A percentile compares a stretch with the other conserved stretches of the same genome.
These are phyloP conservation scores for Pelargonium nanum DNA, from an alignment of 345 rosid species.

Conservation along the genomic window DNA sequence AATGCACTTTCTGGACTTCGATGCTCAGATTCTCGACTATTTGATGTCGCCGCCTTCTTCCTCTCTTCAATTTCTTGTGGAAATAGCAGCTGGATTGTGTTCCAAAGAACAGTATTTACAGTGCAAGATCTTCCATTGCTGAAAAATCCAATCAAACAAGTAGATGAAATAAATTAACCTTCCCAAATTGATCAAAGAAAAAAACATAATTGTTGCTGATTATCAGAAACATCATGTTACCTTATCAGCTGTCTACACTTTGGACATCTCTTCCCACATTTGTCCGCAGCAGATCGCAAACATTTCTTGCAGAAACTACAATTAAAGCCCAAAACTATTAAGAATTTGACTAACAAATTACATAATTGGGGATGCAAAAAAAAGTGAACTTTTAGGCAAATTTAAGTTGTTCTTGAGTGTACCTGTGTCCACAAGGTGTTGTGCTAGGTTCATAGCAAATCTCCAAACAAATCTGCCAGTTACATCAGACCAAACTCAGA, in stretches of 20 bases:
- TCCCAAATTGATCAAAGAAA: not conserved
- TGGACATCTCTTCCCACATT: slow-evolving; percentile 88
- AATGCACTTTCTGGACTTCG: slow-evolving; percentile 14
- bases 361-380: not conserved
- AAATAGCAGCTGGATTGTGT: slow-evolving; percentile 88
- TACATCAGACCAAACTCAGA: slow-evolving; percentile 3
- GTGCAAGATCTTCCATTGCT: slow-evolving; percentile 85
- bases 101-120: slow-evolving; percentile 90
- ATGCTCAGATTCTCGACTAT: slow-evolving; percentile 14
- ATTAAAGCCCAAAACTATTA: not conserved
- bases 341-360: not conserved
- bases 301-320: slow-evolving; percentile 87
- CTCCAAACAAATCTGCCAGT: slow-evolving; percentile 75
- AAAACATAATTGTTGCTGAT: not conserved
- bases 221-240: slow-evolving; percentile 18
- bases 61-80: slow-evolving; percentile 80
- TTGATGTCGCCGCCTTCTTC: slow-evolving; percentile 20
- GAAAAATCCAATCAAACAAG: slow-evolving; percentile 9
- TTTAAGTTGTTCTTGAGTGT: not conserved
- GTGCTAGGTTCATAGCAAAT: slow-evolving; percentile 94
- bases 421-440: slow-evolving; percentile 96
- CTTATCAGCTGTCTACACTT: slow-evolving; percentile 85
- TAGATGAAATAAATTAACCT: not conserved
- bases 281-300: slow-evolving; percentile 68
- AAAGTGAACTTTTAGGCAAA: not conserved